Conservation (phyloP, 805 yeast genomes). For the Ogataea henricii region DNA sequence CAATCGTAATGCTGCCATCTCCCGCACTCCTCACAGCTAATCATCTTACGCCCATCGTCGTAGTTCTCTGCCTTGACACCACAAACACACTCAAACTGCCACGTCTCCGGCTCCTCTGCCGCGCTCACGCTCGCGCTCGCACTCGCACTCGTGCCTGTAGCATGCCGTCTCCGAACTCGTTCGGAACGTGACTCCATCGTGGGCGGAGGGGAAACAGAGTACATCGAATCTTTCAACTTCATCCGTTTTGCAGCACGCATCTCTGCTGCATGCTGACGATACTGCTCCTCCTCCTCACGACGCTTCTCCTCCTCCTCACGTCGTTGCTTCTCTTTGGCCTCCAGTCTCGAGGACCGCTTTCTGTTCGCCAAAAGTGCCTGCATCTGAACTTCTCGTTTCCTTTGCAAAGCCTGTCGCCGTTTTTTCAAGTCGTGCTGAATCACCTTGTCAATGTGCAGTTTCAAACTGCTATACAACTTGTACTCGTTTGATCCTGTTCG, state of each 20-base stretch:
- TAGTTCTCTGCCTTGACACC: conserved; percentile 39
- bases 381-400: conserved; percentile 66
- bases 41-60: conserved; percentile 40
- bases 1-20: conserved; percentile 44
- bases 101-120: conserved; percentile 16
- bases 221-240: conserved; percentile 36
- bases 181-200: conserved; percentile 39
- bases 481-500: conserved; percentile 27
- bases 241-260: conserved; percentile 45
- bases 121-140: background rate
- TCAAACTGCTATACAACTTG: conserved; percentile 35
- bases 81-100: conserved; percentile 44
- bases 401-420: conserved; percentile 52
- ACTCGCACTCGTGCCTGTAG: background rate
- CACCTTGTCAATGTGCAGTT: conserved; percentile 36
- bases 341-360: conserved; percentile 73
- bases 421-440: conserved; percentile 51
- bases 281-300: conserved; percentile 47
- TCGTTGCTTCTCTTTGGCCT: conserved; percentile 55
- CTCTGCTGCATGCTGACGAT: conserved; percentile 46
- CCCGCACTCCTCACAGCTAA: conserved; percentile 38
- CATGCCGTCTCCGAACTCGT: conserved; percentile 25
- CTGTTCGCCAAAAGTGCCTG: conserved; percentile 64
- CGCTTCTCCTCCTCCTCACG: conserved; percentile 54
- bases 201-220: conserved; percentile 31